Evolutionary conservation across 2,329 filamentous ascomycete species (phyloP).

Genomic region (Epicoccum nigrum): DNA sequence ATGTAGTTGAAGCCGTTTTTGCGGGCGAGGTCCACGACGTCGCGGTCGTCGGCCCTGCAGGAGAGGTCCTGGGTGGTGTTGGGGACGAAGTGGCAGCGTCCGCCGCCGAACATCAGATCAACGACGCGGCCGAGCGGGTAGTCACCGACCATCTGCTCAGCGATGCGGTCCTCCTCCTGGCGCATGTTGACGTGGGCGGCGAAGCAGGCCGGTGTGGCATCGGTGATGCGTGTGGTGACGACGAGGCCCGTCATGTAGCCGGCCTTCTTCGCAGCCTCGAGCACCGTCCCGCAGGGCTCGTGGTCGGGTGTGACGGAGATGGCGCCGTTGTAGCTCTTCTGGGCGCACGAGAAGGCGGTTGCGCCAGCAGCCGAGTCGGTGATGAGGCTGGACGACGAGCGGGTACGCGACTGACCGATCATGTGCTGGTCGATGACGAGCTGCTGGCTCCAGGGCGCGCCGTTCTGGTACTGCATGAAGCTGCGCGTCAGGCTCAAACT

Average conservation of each 20-base stretch:
- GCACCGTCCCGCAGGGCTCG: conserved; percentile 85
- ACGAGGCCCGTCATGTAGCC: conserved; percentile 94
- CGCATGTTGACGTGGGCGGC: conserved; percentile 83
- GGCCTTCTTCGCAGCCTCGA: conserved; percentile 90
- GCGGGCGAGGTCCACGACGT: conserved; percentile 75
- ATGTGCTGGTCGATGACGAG: conserved; percentile 85
- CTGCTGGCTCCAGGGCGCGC: conserved; percentile 74
- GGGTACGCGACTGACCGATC: conserved; percentile 86
- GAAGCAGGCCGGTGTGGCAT: conserved; percentile 96
- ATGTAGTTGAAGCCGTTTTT: conserved; percentile 83
- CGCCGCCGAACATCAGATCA: conserved; percentile 91
- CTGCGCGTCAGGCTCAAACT: conserved; percentile 85
- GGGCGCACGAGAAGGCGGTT: conserved; percentile 90
- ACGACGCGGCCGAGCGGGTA: conserved; percentile 86
- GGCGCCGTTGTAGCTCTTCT: conserved; percentile 96
- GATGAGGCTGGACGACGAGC: conserved; percentile 81
- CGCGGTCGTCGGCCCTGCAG: conserved; percentile 78
- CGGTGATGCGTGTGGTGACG: conserved; percentile 92
- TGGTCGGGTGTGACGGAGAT: conserved; percentile 88
- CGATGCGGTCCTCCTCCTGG: conserved; percentile 85
- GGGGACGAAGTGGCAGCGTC: conserved; percentile 88
- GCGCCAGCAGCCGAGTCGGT: conserved; percentile 97
- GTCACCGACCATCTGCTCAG: conserved; percentile 87
- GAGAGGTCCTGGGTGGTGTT: conserved; percentile 76
- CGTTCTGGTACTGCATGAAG: conserved; percentile 79